Evolutionary conservation across 2,329 filamentous ascomycete genomes (phyloP).

Genomic region (Mycocentrospora acerina): DNA sequence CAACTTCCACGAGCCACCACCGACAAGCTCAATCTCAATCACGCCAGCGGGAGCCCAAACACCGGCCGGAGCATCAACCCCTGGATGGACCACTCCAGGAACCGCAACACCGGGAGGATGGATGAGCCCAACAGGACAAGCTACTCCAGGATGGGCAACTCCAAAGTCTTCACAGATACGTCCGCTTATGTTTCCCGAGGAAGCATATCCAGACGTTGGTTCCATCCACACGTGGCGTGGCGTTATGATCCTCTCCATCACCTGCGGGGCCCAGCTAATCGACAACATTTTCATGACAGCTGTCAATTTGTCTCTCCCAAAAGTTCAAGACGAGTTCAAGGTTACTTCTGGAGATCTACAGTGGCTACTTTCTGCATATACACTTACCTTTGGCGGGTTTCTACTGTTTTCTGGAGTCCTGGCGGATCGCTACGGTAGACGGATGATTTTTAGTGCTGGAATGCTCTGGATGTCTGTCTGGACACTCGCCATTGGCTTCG

Average conservation of each 20-base stretch:
- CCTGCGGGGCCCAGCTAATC: constrained; percentile 8
- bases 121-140: constrained; percentile 7
- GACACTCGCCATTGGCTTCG: constrained; percentile 8
- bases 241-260: constrained; percentile 2
- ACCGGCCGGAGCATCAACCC: constrained; percentile 6
- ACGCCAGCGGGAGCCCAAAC: constrained; percentile 6
- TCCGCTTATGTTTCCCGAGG: constrained; percentile 8
- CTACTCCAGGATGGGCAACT: constrained; percentile 8
- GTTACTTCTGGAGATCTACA: constrained; percentile 6
- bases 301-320: constrained; percentile 8
- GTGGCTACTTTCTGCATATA: constrained; percentile 8
- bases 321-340: constrained; percentile 7
- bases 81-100: constrained; percentile 9
- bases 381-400: constrained; percentile 7
- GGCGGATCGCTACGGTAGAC: constrained; percentile 4
- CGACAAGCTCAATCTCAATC: constrained; percentile 1
- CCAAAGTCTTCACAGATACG: constrained; percentile 9
- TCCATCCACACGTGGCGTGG: constrained; percentile 9
- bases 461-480: constrained; percentile 8
- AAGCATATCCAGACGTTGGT: constrained; percentile 6
- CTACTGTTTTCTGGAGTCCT: constrained; percentile 7
- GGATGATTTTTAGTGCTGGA: constrained; percentile 5
- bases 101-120: constrained; percentile 6
- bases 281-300: constrained; percentile 10
- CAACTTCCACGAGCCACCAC: constrained; percentile 4